A percentile compares a stretch with the other conserved stretches of the same genome.
These are phyloP conservation scores for Stachybotrys chlorohalonatus DNA, from an alignment of 2,329 filamentous ascomycete species.

Conservation along the genomic window DNA sequence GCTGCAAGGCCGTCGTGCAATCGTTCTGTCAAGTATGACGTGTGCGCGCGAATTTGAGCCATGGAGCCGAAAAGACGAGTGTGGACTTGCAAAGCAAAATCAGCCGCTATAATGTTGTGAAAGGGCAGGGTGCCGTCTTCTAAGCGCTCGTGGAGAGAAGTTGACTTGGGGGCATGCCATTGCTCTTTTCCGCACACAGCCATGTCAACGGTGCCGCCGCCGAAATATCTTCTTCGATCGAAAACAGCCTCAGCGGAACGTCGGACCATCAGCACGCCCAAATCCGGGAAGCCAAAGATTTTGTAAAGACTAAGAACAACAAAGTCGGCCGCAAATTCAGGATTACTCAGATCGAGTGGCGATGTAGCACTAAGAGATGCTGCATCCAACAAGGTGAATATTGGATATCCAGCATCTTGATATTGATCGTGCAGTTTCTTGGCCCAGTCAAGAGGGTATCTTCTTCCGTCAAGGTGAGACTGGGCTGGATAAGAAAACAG, in stretches of 20 bases:
- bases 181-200: constrained; percentile 67
- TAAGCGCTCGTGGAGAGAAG: constrained; percentile 66
- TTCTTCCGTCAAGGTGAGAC: constrained; percentile 82
- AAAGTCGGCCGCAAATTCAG: constrained; percentile 65
- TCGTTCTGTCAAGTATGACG: constrained; percentile 50
- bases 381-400: constrained; percentile 73
- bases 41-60: constrained; percentile 60
- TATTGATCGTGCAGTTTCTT: constrained; percentile 28
- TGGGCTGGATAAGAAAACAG: constrained; percentile 81
- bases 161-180: constrained; percentile 73
- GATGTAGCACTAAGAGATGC: constrained; percentile 74
- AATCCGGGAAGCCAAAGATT: constrained; percentile 93
- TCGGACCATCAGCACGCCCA: constrained; percentile 76
- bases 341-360: constrained; percentile 59
- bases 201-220: constrained; percentile 89
- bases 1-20: constrained; percentile 49
- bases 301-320: constrained; percentile 87
- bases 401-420: constrained; percentile 10
- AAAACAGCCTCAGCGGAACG: constrained; percentile 60
- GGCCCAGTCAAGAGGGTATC: constrained; percentile 65
- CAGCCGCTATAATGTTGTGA: constrained; percentile 80
- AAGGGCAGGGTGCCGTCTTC: constrained; percentile 91
- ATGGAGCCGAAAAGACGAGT: constrained; percentile 62
- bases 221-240: constrained; percentile 69
- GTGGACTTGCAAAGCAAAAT: constrained; percentile 64